Percentiles rank a stretch among this genome's conserved stretches.
Evolutionary conservation across 169 alveolate species (phyloP).

Genomic region (Besnoitia besnoiti): DNA sequence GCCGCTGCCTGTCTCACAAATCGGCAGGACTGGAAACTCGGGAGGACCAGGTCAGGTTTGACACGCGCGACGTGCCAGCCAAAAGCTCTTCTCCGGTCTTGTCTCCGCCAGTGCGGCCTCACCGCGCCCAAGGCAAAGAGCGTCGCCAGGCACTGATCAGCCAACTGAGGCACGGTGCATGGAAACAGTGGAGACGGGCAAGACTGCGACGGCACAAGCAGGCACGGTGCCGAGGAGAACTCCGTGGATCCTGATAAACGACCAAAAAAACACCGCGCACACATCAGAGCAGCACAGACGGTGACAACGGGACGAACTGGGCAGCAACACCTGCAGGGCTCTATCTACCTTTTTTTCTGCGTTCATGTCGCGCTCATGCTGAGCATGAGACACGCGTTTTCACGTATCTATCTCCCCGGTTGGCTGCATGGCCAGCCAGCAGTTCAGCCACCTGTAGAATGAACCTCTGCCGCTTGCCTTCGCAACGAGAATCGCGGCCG

Average conservation of each 20-base stretch:
- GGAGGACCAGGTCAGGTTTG: slow-evolving; percentile 23
- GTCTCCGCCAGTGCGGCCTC: slow-evolving; percentile 55
- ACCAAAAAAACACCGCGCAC: not conserved
- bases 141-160: slow-evolving; percentile 30
- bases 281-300: not conserved
- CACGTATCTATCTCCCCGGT: no score
- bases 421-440: no score
- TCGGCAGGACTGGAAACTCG: not conserved
- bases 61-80: slow-evolving; percentile 41
- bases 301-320: no score
- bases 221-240: not conserved
- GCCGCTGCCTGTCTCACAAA: not conserved
- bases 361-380: no score
- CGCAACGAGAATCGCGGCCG: no score
- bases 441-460: no score
- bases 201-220: not conserved
- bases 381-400: no score
- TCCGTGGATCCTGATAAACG: not conserved
- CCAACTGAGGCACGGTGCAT: slow-evolving; percentile 38
- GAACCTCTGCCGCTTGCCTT: no score
- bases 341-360: no score
- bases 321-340: no score
- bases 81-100: slow-evolving; percentile 10
- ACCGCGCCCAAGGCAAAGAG: slow-evolving; percentile 44
- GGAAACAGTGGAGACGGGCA: slow-evolving; percentile 8